These are phyloP conservation scores for Candida coleopterorum DNA, from an alignment of 805 yeast species.

Conservation along the genomic window DNA sequence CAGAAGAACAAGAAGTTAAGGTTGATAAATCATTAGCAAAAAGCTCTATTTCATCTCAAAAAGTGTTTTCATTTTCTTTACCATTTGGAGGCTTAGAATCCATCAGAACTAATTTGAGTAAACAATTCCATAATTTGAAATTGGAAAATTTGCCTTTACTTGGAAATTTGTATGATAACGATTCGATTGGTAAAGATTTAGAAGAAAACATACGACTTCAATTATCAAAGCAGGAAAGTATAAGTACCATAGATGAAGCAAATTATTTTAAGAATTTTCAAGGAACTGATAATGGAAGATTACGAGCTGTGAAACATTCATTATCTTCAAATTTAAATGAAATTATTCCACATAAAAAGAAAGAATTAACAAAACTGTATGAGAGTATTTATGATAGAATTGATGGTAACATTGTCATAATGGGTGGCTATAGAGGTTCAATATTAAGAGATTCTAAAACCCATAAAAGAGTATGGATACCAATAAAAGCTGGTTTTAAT, in stretches of 20 bases:
- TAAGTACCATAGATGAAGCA: constrained; percentile 62
- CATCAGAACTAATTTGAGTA: constrained; percentile 23
- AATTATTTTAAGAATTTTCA: constrained; percentile 47
- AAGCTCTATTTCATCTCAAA: constrained; percentile 20
- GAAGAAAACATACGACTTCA: constrained; percentile 32
- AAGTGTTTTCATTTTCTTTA: constrained; percentile 52
- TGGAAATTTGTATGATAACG: constrained; percentile 11
- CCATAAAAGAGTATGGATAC: constrained; percentile 75
- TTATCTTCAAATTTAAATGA: constrained; percentile 47
- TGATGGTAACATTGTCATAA: constrained; percentile 71
- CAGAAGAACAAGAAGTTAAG: constrained; percentile 14
- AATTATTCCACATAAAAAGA: constrained; percentile 27
- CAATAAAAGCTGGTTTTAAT: constrained; percentile 78
- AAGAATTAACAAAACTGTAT: constrained; percentile 22
- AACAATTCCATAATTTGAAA: constrained; percentile 16
- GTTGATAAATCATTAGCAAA: constrained; percentile 25
- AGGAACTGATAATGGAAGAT: constrained; percentile 61
- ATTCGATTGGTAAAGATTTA: constrained; percentile 11
- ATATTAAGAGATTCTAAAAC: constrained; percentile 64
- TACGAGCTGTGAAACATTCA: constrained; percentile 65
- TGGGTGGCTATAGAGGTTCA: constrained; percentile 91
- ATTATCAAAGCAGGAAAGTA: constrained; percentile 50
- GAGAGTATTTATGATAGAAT: constrained; percentile 53
- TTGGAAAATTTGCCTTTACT: constrained; percentile 6
- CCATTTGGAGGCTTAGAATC: constrained; percentile 49